Evolutionary conservation across 805 yeast species (phyloP), one percentile per base, ranked within the genome.

Genomic region (Candida maris): DNA sequence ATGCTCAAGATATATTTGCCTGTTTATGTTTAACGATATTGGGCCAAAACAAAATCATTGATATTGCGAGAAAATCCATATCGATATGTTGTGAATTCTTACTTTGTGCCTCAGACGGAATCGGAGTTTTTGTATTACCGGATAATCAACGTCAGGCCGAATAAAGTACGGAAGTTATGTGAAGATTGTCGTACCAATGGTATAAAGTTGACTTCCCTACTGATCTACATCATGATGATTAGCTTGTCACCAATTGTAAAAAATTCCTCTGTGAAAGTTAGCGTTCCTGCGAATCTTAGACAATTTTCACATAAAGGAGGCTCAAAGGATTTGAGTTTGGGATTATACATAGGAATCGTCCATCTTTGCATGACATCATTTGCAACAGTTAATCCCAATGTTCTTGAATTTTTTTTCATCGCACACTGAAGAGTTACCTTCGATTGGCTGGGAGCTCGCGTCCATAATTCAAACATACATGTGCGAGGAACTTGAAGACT

Each of bases 231-330:
- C 17, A 7, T 36, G 14, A 42, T 39, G 8, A 6, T 32, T 7
- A 43, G 51, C 5, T 10, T 47, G 19, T 5, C 25, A 5, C 45
- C 51, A 4, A 19, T 44, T 5, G 33, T 39, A 4, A 30, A 35
- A 7, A 45, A 45, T 3, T 26, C 39, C 7, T 51, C 47, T 25
- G 40, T 49, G 1, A 3, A 7, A 4, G 40, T 36, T 1, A 6
- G 30, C 1, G 33, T 56, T 26, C 59, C 62, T 4, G 47, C 39
- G 4, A 44, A 55, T 30, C 26, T 48, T 3, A 43, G 61, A 32
- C 6, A 23, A 1, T 14, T 21, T 9, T 22, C 46, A 8, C 13
- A 5, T 3, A 26, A 30, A 12, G 24, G 24, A 12, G 40, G 27
- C 1, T 22, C 19, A 5, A 15, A 15, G 14, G 12, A 29, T 10